Evolutionary conservation across 2,329 filamentous ascomycete species (phyloP).

Genomic region (Claviceps spartinae): DNA sequence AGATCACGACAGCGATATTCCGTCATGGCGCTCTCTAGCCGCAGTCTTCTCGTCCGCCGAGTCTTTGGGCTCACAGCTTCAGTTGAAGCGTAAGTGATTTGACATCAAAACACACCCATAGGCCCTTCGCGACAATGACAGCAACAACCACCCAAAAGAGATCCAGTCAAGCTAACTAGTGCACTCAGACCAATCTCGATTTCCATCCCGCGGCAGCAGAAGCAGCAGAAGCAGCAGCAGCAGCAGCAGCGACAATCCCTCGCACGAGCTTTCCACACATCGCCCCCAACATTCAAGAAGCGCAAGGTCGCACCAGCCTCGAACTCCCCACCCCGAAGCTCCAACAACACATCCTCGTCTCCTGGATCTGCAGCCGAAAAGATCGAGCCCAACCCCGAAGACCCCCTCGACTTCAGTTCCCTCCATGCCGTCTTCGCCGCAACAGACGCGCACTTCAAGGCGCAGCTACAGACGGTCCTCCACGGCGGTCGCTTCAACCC

Average conservation of each 20-base stretch:
- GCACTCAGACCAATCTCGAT: background rate
- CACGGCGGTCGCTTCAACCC: conserved; percentile 40
- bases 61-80: conserved; percentile 2
- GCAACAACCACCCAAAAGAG: background rate
- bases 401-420: conserved; percentile 36
- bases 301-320: conserved; percentile 20
- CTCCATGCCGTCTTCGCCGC: conserved; percentile 29
- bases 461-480: conserved; percentile 26
- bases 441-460: conserved; percentile 28
- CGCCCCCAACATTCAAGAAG: conserved; percentile 22
- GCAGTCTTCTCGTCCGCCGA: conserved; percentile 1
- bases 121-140: background rate
- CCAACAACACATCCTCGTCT: conserved; percentile 9
- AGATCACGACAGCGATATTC: background rate
- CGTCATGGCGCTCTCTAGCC: conserved; percentile 1
- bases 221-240: background rate
- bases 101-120: background rate
- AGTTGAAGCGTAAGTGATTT: conserved; percentile 11
- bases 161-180: no score
- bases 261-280: conserved; percentile 15
- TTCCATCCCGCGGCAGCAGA: background rate
- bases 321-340: conserved; percentile 15
- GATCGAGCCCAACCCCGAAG: conserved; percentile 20
- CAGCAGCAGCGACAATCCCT: background rate
- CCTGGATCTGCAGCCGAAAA: conserved; percentile 10